Evolutionary conservation across 1,284 basidiomycete species (phyloP), one percentile per base, ranked within the genome.

Genomic region (Pholiota adiposa): DNA sequence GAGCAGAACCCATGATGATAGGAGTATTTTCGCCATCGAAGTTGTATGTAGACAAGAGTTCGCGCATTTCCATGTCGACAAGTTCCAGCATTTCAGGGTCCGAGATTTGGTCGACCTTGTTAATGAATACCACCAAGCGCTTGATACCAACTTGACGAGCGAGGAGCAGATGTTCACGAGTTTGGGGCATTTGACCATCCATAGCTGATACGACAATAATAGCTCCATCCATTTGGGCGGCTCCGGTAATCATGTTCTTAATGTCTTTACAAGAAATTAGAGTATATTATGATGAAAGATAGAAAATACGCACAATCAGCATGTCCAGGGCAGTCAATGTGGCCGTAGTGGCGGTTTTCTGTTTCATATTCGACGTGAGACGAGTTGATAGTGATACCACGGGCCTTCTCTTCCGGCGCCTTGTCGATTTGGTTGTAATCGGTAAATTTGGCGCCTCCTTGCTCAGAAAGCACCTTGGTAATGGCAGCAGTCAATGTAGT

Each of bases 21-120:
- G 97, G 97, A 0, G 97, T 98, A 71, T 91, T 86, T 77, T 99
- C 97, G 62, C 97, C 97, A 70, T 99, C 97, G 68, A 93, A 99
- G 72, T 94, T 94, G 80, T 96, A 96, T 27, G 90, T 90, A 25
- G 87, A 81, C 50, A 99, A 86, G n/a, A 99, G 83, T 73, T 99
- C 97, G 60, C 97, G 90, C 92, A 99, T 99, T 84, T 99, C 97
- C 97, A 99, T 99, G 72, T 99, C 97, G 65, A 99, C 97, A 60
- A 99, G 91, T 82, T 98, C 96, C 62, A 99, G 83, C 96, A 99
- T 98, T 84, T 99, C 97, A 31, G 89, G 86, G 84, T 99, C 97
- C 65, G 93, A 88, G 62, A 99, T 92, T 83, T 93, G 88, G 80
- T 99, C 97, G 65, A 99, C 91, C 81, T 98, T 98, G 92, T 99